Evolutionary conservation across 345 rosid species (phyloP).

Genomic region (Hibiscus syriacus): DNA sequence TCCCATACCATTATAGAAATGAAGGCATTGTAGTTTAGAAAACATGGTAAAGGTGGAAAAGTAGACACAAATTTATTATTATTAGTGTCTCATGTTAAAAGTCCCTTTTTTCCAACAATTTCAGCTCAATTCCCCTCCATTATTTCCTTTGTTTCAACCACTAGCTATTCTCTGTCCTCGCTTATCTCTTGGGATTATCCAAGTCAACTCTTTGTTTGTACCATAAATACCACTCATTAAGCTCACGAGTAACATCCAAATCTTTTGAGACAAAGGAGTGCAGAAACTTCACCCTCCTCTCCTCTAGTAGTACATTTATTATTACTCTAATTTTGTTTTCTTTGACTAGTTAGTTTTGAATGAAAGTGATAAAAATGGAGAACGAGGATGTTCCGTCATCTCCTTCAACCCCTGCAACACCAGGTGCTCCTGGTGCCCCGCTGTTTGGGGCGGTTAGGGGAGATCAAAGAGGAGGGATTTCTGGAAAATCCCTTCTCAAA

Average conservation of each 20-base stretch:
- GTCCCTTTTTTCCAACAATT: constrained; percentile 3
- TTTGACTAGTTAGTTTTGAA: too few relatives aligned
- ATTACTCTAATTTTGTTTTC: neutral
- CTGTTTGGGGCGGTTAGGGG: constrained; percentile 42
- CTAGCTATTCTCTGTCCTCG: neutral
- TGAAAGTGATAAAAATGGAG: constrained; percentile 23
- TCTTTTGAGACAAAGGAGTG: neutral
- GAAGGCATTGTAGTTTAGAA: too few relatives aligned
- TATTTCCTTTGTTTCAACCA: constrained; percentile 18
- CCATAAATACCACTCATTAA: constrained; percentile 31
- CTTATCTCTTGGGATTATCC: constrained; percentile 16
- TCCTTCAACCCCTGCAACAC: constrained; percentile 60
- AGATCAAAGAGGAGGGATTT: constrained; percentile 22
- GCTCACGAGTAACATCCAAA: neutral
- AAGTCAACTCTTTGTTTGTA: constrained; percentile 26
- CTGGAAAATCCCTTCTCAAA: constrained; percentile 48
- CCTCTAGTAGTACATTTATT: neutral
- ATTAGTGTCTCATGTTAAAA: constrained; percentile 14
- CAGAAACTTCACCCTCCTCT: constrained; percentile 5
- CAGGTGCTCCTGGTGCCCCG: constrained; percentile 63
- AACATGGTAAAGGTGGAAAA: too few relatives aligned
- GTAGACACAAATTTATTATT: neutral
- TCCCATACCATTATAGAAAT: too few relatives aligned
- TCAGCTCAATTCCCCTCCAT: constrained; percentile 19
- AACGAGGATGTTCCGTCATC: constrained; percentile 56